Evolutionary conservation across 768 basidiomycete genomes (phyloP).

Genomic region (Leccinellum albellum): DNA sequence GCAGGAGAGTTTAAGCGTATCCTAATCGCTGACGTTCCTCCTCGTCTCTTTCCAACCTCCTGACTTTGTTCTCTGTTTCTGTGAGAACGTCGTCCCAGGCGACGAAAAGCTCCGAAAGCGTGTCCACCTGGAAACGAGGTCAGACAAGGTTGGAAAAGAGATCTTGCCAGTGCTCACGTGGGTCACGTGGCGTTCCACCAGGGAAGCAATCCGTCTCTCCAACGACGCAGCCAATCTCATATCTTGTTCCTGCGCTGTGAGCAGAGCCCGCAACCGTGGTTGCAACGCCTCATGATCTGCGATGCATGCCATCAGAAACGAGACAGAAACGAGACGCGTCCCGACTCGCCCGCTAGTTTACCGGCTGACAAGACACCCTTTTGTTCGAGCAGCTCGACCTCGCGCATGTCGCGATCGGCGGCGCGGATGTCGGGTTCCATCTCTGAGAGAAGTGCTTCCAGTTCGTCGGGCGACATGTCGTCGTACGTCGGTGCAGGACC

Average conservation of each 20-base stretch:
- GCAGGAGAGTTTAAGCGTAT: slow-evolving; percentile 37
- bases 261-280: slow-evolving; percentile 61
- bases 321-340: background rate
- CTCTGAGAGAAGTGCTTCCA: slow-evolving; percentile 68
- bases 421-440: slow-evolving; percentile 83
- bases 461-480: slow-evolving; percentile 61
- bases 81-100: slow-evolving; percentile 77
- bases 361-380: slow-evolving; percentile 73
- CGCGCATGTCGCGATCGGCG: slow-evolving; percentile 77
- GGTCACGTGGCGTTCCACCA: slow-evolving; percentile 68
- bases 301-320: background rate
- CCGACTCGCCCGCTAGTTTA: slow-evolving; percentile 52
- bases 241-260: slow-evolving; percentile 60
- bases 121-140: slow-evolving; percentile 56
- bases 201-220: slow-evolving; percentile 58
- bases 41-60: slow-evolving; percentile 55
- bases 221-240: slow-evolving; percentile 50
- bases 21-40: slow-evolving; percentile 61
- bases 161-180: slow-evolving; percentile 54
- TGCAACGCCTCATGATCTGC: slow-evolving; percentile 61
- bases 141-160: background rate
- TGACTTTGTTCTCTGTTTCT: slow-evolving; percentile 60
- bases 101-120: slow-evolving; percentile 79
- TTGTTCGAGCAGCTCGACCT: slow-evolving; percentile 66
- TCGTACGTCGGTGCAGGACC: slow-evolving; percentile 52